Evolutionary conservation across 2,329 filamentous ascomycete species (phyloP), one percentile per base, ranked within the genome.

Genomic region (Xylaria multiplex): DNA sequence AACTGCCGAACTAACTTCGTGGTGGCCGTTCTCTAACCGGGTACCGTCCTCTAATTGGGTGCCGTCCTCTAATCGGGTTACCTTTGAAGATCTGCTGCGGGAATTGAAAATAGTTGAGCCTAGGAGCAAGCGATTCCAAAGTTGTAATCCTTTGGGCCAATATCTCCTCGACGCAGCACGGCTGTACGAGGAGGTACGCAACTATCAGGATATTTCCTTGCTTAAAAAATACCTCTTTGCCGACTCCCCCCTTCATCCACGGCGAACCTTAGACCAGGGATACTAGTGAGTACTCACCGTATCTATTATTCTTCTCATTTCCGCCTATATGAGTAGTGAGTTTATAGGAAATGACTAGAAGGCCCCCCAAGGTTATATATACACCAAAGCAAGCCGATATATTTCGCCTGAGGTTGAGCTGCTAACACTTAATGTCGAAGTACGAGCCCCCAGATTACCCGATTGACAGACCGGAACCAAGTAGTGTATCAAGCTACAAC

Each of bases 181-280:
- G 3, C 50, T 69, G 22, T 67, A 59, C n/a, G 65, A 67, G 37
- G 61, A 53, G 30, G 48, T 65, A 14, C 62, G 35, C n/a, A 62
- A 62, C 30, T 67, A 65, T 32, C 43, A 56, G 3, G 67, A 69
- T 24, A 69, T 55, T 7, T 62, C 54, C 30, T 42, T 69, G 19
- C 45, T 67, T 11, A 46, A 62, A 40, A 65, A 59, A 16, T 67
- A 64, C 27, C 61, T 69, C 11, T 62, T 59, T 32, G n/a, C 22
- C n/a, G 49, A 71, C 63, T 64, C 69, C 7, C 74, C 50, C 58
- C 69, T 61, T 6, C 76, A 77, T 49, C 63, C 74, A 11, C 69
- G 76, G 9, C 66, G 76, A 3, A 77, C 76, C 1, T 62, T 77
- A 3, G 74, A 78, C 49, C 75, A 77, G 46, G 75, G 69, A 16